A percentile compares a stretch with the other conserved stretches of the same genome.
phyloP scores from a whole-genome alignment of 495 filamentous ascomycete genomes.

The Xylaria grammica region DNA sequence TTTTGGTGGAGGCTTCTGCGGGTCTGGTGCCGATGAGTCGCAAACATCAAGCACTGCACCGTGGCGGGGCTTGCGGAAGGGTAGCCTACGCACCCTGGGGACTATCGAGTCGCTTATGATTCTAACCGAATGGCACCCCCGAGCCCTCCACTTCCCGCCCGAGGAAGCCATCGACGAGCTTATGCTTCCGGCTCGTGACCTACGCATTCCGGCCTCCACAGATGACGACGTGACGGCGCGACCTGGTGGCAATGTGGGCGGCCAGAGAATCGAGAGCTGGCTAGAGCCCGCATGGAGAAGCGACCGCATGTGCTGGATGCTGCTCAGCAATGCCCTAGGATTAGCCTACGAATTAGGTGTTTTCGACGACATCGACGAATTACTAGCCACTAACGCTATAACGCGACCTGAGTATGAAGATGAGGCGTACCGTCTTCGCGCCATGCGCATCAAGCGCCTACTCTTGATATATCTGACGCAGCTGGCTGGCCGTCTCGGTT shows the following conservation, averaged over 20 bases:
- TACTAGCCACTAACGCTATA: conserved; percentile 56
- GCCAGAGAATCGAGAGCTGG: conserved; percentile 87
- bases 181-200: conserved; percentile 55
- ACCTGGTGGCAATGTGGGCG: conserved; percentile 59
- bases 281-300: conserved; percentile 95
- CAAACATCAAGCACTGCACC: conserved; percentile 67
- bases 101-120: conserved; percentile 94
- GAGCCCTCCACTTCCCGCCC: conserved; percentile 93
- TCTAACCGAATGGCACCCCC: conserved; percentile 95
- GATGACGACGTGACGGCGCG: conserved; percentile 54
- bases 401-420: conserved; percentile 65
- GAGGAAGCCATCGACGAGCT: conserved; percentile 72
- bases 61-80: conserved; percentile 65
- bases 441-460: conserved; percentile 80
- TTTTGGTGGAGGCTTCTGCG: conserved; percentile 85
- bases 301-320: conserved; percentile 98
- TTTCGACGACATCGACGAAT: conserved; percentile 81
- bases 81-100: conserved; percentile 84
- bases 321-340: conserved; percentile 87
- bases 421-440: conserved; percentile 77
- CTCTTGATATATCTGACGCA: conserved; percentile 90
- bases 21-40: conserved; percentile 70
- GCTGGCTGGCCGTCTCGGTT: conserved; percentile 86
- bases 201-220: conserved; percentile 49
- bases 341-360: conserved; percentile 93